These are phyloP conservation scores for Sporothrix pallida DNA, from an alignment of 2,329 filamentous ascomycete genomes.

Conservation along the genomic window DNA sequence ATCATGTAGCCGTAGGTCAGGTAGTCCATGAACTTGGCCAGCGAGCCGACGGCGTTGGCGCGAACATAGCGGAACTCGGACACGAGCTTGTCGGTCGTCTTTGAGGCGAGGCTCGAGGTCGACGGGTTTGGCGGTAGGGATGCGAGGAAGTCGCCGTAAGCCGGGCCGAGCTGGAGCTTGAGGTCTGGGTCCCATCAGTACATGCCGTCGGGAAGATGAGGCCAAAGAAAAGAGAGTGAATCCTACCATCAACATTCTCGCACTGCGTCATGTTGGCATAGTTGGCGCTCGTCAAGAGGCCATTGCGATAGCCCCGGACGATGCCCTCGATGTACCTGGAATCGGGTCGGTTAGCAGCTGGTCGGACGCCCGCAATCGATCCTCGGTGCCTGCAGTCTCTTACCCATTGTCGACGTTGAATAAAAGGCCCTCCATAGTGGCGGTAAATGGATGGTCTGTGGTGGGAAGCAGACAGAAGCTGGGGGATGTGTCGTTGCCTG, in stretches of 20 bases:
- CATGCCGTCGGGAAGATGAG: too few relatives aligned
- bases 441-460: conserved; percentile 29
- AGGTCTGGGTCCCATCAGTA: conserved; percentile 67
- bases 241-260: conserved; percentile 89
- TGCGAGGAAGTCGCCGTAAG: conserved; percentile 96
- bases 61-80: conserved; percentile 96
- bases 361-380: not conserved
- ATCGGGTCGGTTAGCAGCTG: conserved; percentile 21
- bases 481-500: conserved; percentile 34
- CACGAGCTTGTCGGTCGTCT: conserved; percentile 97
- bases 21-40: conserved; percentile 97
- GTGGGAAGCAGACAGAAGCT: conserved; percentile 31
- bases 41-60: conserved; percentile 87
- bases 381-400: conserved; percentile 41
- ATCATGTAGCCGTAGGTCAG: conserved; percentile 99
- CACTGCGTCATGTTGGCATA: conserved; percentile 97
- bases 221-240: too few relatives aligned
- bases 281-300: conserved; percentile 84
- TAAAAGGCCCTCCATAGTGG: conserved; percentile 84
- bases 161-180: conserved; percentile 94
- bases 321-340: conserved; percentile 93
- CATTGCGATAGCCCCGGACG: conserved; percentile 94
- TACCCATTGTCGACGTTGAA: conserved; percentile 96
- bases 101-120: conserved; percentile 90
- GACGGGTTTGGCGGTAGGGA: conserved; percentile 95